These are phyloP conservation scores for Globisporangium barbulae DNA, from an alignment of 352 stramenopile species.

Conservation along the genomic window DNA sequence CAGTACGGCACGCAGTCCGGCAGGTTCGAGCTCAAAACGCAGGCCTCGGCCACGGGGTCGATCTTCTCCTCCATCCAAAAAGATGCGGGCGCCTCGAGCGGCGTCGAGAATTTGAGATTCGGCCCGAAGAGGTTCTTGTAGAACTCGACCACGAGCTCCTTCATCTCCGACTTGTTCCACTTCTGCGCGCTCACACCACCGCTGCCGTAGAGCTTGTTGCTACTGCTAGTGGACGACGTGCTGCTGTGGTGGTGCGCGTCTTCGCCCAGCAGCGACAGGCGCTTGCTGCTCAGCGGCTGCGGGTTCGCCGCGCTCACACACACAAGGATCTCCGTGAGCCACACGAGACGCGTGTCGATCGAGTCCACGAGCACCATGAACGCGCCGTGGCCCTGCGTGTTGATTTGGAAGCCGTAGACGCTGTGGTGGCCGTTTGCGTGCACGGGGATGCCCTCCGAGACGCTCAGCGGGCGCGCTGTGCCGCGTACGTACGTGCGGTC, in stretches of 20 bases:
- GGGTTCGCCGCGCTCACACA: slow-evolving; percentile 51
- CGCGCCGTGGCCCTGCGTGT: slow-evolving; percentile 78
- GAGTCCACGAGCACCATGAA: slow-evolving; percentile 87
- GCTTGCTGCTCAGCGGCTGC: slow-evolving; percentile 38
- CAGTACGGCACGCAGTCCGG: slow-evolving; percentile 84
- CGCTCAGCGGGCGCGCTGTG: slow-evolving; percentile 70
- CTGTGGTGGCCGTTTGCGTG: slow-evolving; percentile 61
- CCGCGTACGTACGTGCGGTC: slow-evolving; percentile 82
- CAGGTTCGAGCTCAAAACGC: slow-evolving; percentile 82
- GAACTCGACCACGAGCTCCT: slow-evolving; percentile 68
- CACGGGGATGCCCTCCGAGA: slow-evolving; percentile 78
- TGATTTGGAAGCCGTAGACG: slow-evolving; percentile 85
- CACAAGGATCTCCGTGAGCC: slow-evolving; percentile 76
- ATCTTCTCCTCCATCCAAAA: slow-evolving; percentile 88
- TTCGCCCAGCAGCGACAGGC: slow-evolving; percentile 52
- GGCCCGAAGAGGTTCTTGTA: slow-evolving; percentile 80
- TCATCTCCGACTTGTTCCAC: slow-evolving; percentile 72
- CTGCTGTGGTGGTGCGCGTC: slow-evolving; percentile 21
- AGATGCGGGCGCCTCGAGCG: slow-evolving; percentile 65
- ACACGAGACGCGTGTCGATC: slow-evolving; percentile 76
- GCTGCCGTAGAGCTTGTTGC: slow-evolving; percentile 8
- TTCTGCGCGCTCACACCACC: slow-evolving; percentile 30
- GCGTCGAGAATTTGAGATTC: slow-evolving; percentile 76
- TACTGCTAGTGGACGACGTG: slow-evolving; percentile 18
- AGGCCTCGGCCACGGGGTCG: slow-evolving; percentile 61